Base-by-base conservation (phyloP, 768 basidiomycete species). In the Termitomyces sp. region DNA sequence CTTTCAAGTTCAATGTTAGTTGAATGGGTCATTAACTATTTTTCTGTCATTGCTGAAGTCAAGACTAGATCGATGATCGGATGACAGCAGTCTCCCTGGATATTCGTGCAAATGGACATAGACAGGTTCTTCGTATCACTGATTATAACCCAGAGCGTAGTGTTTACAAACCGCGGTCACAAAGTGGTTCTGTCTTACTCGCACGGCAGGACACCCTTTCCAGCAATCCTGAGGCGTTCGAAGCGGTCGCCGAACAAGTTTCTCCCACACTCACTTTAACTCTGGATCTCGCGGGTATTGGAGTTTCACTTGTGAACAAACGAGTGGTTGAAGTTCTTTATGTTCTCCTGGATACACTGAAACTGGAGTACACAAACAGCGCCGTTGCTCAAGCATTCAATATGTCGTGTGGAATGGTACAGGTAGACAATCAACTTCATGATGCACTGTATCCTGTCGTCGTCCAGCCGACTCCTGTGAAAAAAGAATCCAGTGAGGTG, bases 371-470 rank as follows among this genome's bases (percentile, higher is more conserved):
- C 71, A 82, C 80, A 43, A 83, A 90, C 65, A 95, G 87, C 66
- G 73, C 81, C 0, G 78, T 87, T 38, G 87, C 92, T 6, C 92
- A 95, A 65, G 82, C 90, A 1, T 77, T 94, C 54, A 91, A 84
- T 49, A 40, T 98, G 36, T 84, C 88, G 8, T 90, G 88, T 66
- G 92, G 90, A n/a, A 86, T 80, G 64, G 78, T 99, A 12, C 95
- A 98, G 69, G 82, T 98, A 58, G 97, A 99, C 74, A 99, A 98
- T 68, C 97, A 99, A 68, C 82, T 99, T 13, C 96, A 98, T 59
- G 97, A 98, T 58, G 95, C 94, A 18, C 68, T 95, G 13, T 99
- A 87, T 76, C 94, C 97, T 2, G 94, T 98, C 56, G 85, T 98
- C 56, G 77, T 98, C 45, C 96, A 98, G 68, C 96, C 97, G 0